Conservation (phyloP, 73 alveolate genomes). For the Paramecium pentaurelia region DNA sequence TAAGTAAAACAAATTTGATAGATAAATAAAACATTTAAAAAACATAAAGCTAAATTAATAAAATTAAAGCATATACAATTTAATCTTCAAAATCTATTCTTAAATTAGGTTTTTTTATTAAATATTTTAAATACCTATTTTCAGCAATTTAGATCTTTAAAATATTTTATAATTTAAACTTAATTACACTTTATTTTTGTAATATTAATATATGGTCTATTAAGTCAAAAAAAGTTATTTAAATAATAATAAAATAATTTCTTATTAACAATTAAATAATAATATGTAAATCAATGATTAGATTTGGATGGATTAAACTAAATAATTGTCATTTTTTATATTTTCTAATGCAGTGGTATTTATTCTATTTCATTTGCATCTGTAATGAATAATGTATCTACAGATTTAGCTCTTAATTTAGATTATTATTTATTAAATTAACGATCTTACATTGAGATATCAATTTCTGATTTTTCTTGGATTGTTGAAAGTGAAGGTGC, state of each 20-base stretch:
- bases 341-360: not conserved
- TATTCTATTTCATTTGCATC: not conserved
- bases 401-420: not conserved
- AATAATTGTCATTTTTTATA: not conserved
- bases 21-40: too few relatives aligned
- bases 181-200: too few relatives aligned
- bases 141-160: too few relatives aligned
- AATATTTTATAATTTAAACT: too few relatives aligned
- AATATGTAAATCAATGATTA: not conserved
- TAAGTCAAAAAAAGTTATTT: too few relatives aligned
- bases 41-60: too few relatives aligned
- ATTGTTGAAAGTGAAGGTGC: conserved; percentile 42
- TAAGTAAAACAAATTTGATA: too few relatives aligned
- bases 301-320: not conserved
- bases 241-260: not conserved
- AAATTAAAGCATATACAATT: too few relatives aligned
- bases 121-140: too few relatives aligned
- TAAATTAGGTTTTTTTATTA: too few relatives aligned
- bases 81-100: too few relatives aligned
- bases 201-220: too few relatives aligned
- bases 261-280: not conserved
- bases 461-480: conserved; percentile 33
- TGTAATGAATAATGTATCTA: not conserved
- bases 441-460: not conserved
- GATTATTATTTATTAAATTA: not conserved